Conservation (phyloP, 768 basidiomycete species). For the Serendipita sp. region DNA sequence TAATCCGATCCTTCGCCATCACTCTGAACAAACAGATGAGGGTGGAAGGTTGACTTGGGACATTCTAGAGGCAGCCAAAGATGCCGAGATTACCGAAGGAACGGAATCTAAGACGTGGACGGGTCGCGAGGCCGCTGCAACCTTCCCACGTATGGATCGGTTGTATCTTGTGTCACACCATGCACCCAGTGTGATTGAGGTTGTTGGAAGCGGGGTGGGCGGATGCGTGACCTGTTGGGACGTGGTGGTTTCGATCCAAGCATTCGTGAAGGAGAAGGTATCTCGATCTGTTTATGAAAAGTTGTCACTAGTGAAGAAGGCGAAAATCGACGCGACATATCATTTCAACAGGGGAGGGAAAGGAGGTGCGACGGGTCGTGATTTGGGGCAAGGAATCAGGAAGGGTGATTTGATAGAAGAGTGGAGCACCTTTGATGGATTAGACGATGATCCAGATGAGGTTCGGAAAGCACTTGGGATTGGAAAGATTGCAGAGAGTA, state of each 20-base stretch:
- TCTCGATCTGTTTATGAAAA: constrained; percentile 22
- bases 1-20: neutral
- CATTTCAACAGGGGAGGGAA: constrained; percentile 49
- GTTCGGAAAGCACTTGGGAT: neutral
- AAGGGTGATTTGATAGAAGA: constrained; percentile 50
- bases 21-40: neutral
- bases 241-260: constrained; percentile 38
- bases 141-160: constrained; percentile 41
- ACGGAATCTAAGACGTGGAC: neutral
- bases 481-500: neutral
- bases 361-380: constrained; percentile 51
- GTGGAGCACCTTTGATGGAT: constrained; percentile 47
- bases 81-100: neutral
- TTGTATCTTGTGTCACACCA: constrained; percentile 36
- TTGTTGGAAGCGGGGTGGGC: constrained; percentile 27
- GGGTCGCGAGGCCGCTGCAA: constrained; percentile 49
- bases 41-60: neutral
- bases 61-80: neutral
- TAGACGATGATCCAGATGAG: constrained; percentile 23
- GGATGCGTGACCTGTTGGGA: constrained; percentile 56
- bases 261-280: constrained; percentile 29
- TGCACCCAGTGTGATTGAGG: constrained; percentile 41
- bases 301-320: constrained; percentile 23
- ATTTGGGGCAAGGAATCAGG: constrained; percentile 44
- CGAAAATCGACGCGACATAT: constrained; percentile 36